Percentiles rank a stretch among this genome's conserved stretches.
Conservation (phyloP, 495 filamentous ascomycete species). For the Aspergillus sclerotioniger region DNA sequence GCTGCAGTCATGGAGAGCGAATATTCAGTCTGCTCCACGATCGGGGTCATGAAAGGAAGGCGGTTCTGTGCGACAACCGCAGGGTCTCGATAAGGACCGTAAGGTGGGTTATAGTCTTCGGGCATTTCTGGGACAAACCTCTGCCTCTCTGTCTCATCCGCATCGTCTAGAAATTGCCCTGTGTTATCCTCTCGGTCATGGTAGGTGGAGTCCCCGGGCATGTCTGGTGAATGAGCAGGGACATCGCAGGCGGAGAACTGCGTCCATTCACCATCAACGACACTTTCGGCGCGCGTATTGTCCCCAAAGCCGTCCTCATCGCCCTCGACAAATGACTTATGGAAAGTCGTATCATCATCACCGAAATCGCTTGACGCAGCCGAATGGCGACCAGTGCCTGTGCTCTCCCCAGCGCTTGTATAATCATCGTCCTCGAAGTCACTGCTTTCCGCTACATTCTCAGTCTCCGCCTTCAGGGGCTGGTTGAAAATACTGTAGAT, state of each 20-base stretch:
- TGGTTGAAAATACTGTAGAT: constrained; percentile 97
- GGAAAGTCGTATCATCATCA: constrained; percentile 56
- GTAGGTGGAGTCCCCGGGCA: constrained; percentile 24
- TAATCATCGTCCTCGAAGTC: constrained; percentile 72
- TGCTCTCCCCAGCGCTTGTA: constrained; percentile 79
- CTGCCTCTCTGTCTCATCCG: constrained; percentile 37
- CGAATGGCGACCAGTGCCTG: constrained; percentile 67
- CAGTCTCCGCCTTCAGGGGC: constrained; percentile 62
- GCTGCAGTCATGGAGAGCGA: constrained; percentile 63
- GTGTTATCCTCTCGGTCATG: constrained; percentile 35
- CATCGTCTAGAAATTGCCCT: constrained; percentile 17
- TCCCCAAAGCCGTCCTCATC: constrained; percentile 52
- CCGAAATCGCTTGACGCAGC: constrained; percentile 62
- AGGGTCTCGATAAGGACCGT: constrained; percentile 72
- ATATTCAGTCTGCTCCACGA: constrained; percentile 90
- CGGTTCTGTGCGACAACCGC: constrained; percentile 76
- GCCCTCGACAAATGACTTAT: constrained; percentile 35
- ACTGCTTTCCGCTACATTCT: constrained; percentile 48
- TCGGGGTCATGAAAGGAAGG: constrained; percentile 97
- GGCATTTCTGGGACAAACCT: constrained; percentile 69
- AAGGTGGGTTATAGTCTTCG: constrained; percentile 77
- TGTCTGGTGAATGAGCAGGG: constrained; percentile 39
- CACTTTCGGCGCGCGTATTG: constrained; percentile 54
- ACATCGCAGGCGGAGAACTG: constrained; percentile 75
- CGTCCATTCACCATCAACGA: constrained; percentile 71